Evolutionary conservation across 208 protist genomes (phyloP).

Genomic region (Acanthamoeba pearcei): DNA sequence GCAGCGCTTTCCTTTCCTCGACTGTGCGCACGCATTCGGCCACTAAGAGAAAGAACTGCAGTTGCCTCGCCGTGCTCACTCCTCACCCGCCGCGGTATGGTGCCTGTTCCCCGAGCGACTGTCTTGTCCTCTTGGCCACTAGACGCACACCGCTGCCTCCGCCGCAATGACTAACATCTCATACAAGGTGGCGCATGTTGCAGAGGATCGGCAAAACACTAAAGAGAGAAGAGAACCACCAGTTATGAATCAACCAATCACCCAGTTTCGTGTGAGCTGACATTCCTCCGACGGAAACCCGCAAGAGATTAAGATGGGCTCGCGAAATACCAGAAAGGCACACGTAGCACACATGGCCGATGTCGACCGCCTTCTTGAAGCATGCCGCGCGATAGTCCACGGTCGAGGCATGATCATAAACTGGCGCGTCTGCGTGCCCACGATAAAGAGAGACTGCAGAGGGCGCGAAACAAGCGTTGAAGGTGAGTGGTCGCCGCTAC

Average conservation of each 20-base stretch:
- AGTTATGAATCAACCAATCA: not conserved
- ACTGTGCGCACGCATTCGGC: too few relatives aligned
- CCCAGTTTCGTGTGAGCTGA: not conserved
- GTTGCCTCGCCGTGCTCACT: too few relatives aligned
- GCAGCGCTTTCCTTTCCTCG: too few relatives aligned
- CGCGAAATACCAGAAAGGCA: conserved; percentile 79
- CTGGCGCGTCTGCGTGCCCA: conserved; percentile 77
- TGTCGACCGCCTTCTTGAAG: conserved; percentile 83
- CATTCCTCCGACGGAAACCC: not conserved
- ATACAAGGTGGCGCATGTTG: conserved; percentile 20
- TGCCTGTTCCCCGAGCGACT: too few relatives aligned
- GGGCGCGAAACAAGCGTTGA: not conserved
- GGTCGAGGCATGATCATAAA: conserved; percentile 76
- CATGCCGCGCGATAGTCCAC: conserved; percentile 83
- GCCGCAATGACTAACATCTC: too few relatives aligned
- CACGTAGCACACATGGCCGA: conserved; percentile 85
- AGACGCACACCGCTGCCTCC: not conserved
- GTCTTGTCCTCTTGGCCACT: too few relatives aligned
- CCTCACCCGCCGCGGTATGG: too few relatives aligned
- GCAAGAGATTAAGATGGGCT: not conserved
- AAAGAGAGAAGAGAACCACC: not conserved
- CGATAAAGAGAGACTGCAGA: conserved; percentile 77
- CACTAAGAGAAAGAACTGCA: too few relatives aligned
- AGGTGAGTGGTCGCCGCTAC: not conserved
- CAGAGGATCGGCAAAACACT: conserved; percentile 31